Conservation (phyloP, 257 asterid genomes). For the Petunia secreta region DNA sequence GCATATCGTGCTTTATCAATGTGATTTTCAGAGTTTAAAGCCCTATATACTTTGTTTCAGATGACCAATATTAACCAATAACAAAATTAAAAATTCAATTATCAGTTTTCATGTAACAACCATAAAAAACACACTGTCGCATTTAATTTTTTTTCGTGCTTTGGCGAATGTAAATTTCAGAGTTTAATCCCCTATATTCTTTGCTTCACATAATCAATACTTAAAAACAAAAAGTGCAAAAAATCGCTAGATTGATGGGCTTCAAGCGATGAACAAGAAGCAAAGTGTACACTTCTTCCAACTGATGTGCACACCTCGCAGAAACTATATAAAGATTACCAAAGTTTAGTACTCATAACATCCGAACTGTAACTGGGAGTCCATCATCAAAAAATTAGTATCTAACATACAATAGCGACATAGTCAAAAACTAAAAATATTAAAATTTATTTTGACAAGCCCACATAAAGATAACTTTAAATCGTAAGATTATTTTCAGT, state of each 20-base stretch:
- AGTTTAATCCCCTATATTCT: background rate
- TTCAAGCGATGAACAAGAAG: background rate
- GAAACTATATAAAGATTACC: background rate
- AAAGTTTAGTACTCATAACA: background rate
- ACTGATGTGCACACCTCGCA: background rate
- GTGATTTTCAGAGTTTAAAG: background rate
- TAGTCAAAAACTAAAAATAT: too few species aligned
- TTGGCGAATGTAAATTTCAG: background rate
- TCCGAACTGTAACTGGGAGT: background rate
- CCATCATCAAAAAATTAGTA: background rate
- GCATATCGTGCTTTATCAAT: background rate
- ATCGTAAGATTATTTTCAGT: background rate
- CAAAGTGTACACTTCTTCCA: slow-evolving; percentile 16
- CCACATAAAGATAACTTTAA: too few species aligned
- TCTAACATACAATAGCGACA: background rate
- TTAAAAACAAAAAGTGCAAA: background rate
- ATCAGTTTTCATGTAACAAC: too few species aligned
- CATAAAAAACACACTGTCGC: too few species aligned
- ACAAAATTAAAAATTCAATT: background rate
- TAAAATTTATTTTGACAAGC: too few species aligned
- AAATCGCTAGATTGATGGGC: background rate
- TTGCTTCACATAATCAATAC: background rate
- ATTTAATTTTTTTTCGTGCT: background rate
- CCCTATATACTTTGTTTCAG: background rate
- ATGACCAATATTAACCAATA: background rate